Percentiles rank a stretch among this genome's conserved stretches.
These are phyloP conservation scores for Monilinia laxa DNA, from an alignment of 2,329 filamentous ascomycete species.

Conservation along the genomic window DNA sequence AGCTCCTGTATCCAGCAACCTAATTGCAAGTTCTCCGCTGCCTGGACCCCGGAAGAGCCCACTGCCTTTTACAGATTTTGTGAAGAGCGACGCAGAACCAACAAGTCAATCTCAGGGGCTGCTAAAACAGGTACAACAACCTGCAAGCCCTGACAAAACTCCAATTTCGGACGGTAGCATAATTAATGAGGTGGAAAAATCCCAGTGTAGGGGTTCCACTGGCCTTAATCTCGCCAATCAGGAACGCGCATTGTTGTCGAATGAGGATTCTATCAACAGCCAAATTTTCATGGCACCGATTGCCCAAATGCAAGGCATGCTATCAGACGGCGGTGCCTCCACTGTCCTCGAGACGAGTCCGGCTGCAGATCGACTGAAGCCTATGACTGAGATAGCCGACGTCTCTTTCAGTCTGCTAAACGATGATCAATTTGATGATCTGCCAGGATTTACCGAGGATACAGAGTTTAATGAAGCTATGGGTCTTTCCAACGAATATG, in stretches of 20 bases:
- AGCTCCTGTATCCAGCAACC: slow-evolving; percentile 7
- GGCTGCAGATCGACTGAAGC: slow-evolving; percentile 26
- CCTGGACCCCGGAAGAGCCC: not conserved
- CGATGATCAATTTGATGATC: slow-evolving; percentile 28
- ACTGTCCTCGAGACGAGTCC: slow-evolving; percentile 40
- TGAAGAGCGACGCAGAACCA: not conserved
- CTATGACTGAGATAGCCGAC: slow-evolving; percentile 36
- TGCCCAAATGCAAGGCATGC: slow-evolving; percentile 15
- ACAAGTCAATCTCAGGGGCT: slow-evolving; percentile 4
- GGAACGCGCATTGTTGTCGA: slow-evolving; percentile 26
- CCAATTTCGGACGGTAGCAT: not conserved
- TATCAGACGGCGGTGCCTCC: slow-evolving; percentile 25
- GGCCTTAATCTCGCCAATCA: not conserved
- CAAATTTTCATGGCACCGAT: slow-evolving; percentile 20
- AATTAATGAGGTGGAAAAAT: not conserved
- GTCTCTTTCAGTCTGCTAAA: slow-evolving; percentile 31
- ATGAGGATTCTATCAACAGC: slow-evolving; percentile 28
- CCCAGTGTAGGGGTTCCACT: not conserved
- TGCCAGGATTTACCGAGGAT: slow-evolving; percentile 38
- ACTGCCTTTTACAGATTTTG: not conserved
- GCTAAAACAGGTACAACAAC: not conserved
- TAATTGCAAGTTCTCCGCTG: slow-evolving; percentile 13
- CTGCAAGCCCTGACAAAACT: not conserved
- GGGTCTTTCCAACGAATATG: slow-evolving; percentile 7
- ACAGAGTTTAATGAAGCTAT: slow-evolving; percentile 31